Conservation (phyloP, 345 rosid species). For the Populus pruinosa region DNA sequence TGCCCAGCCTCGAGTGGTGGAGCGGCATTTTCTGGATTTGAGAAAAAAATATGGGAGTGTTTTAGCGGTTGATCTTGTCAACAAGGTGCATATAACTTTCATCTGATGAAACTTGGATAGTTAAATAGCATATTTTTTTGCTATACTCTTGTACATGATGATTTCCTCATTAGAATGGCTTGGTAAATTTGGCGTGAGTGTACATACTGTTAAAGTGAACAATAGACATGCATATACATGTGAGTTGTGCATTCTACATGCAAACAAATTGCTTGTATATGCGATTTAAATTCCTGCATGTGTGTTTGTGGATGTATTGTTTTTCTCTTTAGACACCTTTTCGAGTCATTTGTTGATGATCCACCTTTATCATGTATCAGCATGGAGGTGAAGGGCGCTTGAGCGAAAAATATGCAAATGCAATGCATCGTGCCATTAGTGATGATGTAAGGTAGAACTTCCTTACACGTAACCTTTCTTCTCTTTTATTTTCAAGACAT, state of each 20-base stretch:
- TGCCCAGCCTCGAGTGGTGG: conserved; percentile 63
- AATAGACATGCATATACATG: too few relatives aligned
- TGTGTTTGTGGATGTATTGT: background rate
- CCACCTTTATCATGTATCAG: conserved; percentile 45
- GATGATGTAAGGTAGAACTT: conserved; percentile 84
- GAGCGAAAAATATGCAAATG: conserved; percentile 61
- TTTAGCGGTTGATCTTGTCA: conserved; percentile 85
- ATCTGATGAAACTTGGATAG: background rate
- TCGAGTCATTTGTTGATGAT: conserved; percentile 16
- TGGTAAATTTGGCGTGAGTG: background rate
- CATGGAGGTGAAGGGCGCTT: conserved; percentile 93
- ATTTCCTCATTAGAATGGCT: background rate
- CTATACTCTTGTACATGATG: too few relatives aligned
- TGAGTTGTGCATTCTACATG: background rate
- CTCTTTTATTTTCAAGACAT: background rate
- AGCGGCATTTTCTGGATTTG: conserved; percentile 92
- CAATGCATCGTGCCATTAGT: conserved; percentile 59
- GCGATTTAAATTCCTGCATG: background rate
- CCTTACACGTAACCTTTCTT: conserved; percentile 22
- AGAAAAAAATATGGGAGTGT: conserved; percentile 84
- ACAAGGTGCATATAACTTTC: conserved; percentile 48
- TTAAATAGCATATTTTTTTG: too few relatives aligned
- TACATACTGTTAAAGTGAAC: background rate
- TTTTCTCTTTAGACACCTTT: conserved; percentile 13
- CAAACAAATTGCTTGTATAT: background rate